Evolutionary conservation across 345 rosid species (phyloP).

Genomic region (Laguncularia racemosa): DNA sequence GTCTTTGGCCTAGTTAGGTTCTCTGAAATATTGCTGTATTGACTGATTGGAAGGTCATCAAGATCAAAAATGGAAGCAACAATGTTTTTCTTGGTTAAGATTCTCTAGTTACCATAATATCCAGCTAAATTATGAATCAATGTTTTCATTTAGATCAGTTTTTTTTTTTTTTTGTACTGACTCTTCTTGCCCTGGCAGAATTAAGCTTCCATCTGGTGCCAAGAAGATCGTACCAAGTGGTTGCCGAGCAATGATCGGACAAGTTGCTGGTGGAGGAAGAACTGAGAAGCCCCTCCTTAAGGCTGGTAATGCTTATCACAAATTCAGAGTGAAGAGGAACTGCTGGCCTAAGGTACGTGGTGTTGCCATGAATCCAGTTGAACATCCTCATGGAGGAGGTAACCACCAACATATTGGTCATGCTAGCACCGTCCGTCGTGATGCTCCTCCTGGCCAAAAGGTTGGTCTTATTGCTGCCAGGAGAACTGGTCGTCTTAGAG

Average conservation of each 20-base stretch:
- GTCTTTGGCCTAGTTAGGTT: too few species aligned
- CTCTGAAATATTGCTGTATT: too few species aligned
- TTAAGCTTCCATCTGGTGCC: constrained; percentile 45
- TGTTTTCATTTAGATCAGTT: too few species aligned
- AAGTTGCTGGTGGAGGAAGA: constrained; percentile 42
- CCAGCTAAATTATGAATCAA: too few species aligned
- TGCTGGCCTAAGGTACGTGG: constrained; percentile 58
- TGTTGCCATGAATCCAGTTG: constrained; percentile 53
- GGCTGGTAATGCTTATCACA: constrained; percentile 50
- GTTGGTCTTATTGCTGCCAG: constrained; percentile 49
- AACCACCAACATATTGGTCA: constrained; percentile 52
- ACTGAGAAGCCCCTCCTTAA: constrained; percentile 47
- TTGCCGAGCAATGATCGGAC: constrained; percentile 41
- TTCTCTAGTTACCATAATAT: too few species aligned
- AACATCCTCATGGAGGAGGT: constrained; percentile 56
- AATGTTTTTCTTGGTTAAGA: too few species aligned
- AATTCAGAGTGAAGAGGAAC: constrained; percentile 44
- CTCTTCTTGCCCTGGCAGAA: constrained; percentile 5
- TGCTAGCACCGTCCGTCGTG: constrained; percentile 40
- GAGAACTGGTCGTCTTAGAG: constrained; percentile 39
- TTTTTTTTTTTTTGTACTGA: too few species aligned
- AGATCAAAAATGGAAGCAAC: too few species aligned
- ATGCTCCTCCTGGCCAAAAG: constrained; percentile 50
- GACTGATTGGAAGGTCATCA: too few species aligned
- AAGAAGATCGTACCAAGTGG: constrained; percentile 47